phyloP scores from a whole-genome alignment of 2,329 filamentous ascomycete genomes.

The Coleophoma eucalyptorum region DNA sequence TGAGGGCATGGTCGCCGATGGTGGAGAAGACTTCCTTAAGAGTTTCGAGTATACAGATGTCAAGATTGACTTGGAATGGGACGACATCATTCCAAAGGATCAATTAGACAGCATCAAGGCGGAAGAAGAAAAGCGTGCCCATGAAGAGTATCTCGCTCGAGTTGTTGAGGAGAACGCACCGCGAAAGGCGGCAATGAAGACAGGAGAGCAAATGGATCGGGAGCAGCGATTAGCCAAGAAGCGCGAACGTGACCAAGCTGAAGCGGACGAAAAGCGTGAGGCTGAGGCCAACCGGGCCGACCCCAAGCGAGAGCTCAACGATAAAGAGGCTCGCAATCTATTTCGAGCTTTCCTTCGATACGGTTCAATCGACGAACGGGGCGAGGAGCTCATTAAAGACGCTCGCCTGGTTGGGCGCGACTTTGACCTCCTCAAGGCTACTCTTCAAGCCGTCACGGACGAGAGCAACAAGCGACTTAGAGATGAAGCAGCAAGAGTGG shows the following conservation, averaged over 20 bases:
- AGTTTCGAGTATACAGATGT: slow-evolving; percentile 94
- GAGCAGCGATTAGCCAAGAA: slow-evolving; percentile 64
- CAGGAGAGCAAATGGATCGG: slow-evolving; percentile 53
- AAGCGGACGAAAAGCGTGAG: slow-evolving; percentile 60
- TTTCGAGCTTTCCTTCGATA: slow-evolving; percentile 88
- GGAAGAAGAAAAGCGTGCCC: slow-evolving; percentile 79
- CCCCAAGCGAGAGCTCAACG: slow-evolving; percentile 82
- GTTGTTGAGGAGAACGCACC: slow-evolving; percentile 84
- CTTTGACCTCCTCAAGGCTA: slow-evolving; percentile 69
- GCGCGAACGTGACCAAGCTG: slow-evolving; percentile 58
- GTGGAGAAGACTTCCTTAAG: slow-evolving; percentile 92
- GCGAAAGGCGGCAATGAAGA: slow-evolving; percentile 64
- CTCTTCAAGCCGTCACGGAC: slow-evolving; percentile 63
- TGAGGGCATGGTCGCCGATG: slow-evolving; percentile 90
- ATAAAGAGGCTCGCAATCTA: slow-evolving; percentile 90
- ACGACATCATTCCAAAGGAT: slow-evolving; percentile 95
- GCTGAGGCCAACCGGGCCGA: slow-evolving; percentile 73
- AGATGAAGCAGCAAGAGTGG: slow-evolving; percentile 64
- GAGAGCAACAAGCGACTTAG: slow-evolving; percentile 71
- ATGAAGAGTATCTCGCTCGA: slow-evolving; percentile 78
- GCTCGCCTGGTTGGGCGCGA: slow-evolving; percentile 83
- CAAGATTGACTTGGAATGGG: slow-evolving; percentile 96
- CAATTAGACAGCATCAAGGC: slow-evolving; percentile 85
- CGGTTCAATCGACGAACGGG: slow-evolving; percentile 83
- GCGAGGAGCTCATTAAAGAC: slow-evolving; percentile 82